Base-by-base conservation (phyloP, 805 yeast genomes). In the Yamadazyma tumulicola region DNA sequence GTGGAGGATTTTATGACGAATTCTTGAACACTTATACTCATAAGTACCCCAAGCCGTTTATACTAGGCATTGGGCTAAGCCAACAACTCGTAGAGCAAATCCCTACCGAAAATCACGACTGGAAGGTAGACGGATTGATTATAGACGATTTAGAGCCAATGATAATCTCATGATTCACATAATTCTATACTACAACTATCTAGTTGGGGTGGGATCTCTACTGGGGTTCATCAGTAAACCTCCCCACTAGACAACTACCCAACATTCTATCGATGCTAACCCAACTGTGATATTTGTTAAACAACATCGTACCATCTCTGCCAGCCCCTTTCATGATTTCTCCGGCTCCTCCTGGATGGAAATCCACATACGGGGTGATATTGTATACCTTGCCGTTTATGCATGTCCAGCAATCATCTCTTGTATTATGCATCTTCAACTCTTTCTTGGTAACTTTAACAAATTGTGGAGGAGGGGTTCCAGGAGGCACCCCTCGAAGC, bases 301-400 rank as follows among this genome's bases (percentile, higher is more conserved):
- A 91, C 41, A 85, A 51, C 2, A 60, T 46, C 3, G 96, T 86
- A 1, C 91, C 93, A 54, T 91, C 97, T 32, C 69, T 67, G 0
- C 96, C 96, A 1, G 94, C 93, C 49, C 83, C 76, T 32, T 77
- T 73, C 76, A 85, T 66, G 26, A 91, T 61, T 50, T 87, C 85
- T 5, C 75, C 77, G 4, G 69, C 78, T 2, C 98, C 98, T 22
- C 98, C 98, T 0, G 98, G 98, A 47, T 91, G 98, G 56, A 79
- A 93, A 35, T 75, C 66, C 22, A 93, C 52, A 56, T 93, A 91
- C 9, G 83, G 79, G 0, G 96, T 79, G n/a, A 91, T 67, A 51
- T 89, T 86, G 63, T 85, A 91, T 2, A 91, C 95, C 48, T 77
- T 82, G 4, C 88, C 85, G 28, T 76, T 77, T 6, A 91, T 69